Conservation (phyloP, 2,329 filamentous ascomycete species). For the Cytospora mali region DNA sequence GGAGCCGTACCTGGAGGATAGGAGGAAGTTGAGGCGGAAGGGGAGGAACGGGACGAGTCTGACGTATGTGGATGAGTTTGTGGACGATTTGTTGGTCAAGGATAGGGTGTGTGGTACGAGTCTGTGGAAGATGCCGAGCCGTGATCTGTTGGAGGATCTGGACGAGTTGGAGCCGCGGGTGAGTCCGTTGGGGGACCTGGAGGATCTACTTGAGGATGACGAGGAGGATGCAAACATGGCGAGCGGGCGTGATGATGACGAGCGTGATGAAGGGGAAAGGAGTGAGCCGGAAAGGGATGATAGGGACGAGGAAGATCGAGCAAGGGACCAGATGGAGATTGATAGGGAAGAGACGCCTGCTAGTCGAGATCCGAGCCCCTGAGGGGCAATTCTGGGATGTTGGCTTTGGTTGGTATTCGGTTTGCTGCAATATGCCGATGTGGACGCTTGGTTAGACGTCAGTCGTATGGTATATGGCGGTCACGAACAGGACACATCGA, state of each 20-base stretch:
- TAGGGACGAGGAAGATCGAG: slow-evolving; percentile 24
- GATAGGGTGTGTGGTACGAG: slow-evolving; percentile 90
- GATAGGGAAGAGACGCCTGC: slow-evolving; percentile 27
- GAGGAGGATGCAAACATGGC: slow-evolving; percentile 42
- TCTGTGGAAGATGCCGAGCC: slow-evolving; percentile 85
- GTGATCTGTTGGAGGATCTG: slow-evolving; percentile 83
- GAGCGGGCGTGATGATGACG: slow-evolving; percentile 38
- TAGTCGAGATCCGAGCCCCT: slow-evolving; percentile 17
- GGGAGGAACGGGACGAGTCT: slow-evolving; percentile 74
- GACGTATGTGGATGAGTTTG: slow-evolving; percentile 87
- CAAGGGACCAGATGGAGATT: slow-evolving; percentile 48
- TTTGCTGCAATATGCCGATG: background rate
- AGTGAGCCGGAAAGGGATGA: slow-evolving; percentile 29
- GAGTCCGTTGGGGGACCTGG: slow-evolving; percentile 80
- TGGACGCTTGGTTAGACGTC: background rate
- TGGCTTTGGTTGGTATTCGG: too few species aligned
- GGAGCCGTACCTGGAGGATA: slow-evolving; percentile 82
- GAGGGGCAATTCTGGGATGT: background rate
- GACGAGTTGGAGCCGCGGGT: slow-evolving; percentile 83
- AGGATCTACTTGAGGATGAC: slow-evolving; percentile 67
- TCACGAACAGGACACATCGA: background rate
- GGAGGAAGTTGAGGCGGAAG: slow-evolving; percentile 78
- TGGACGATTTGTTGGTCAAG: slow-evolving; percentile 88
- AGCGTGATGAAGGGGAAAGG: slow-evolving; percentile 31
- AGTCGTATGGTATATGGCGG: background rate